Evolutionary conservation across 208 protist species (phyloP), one percentile per base, ranked within the genome.

Genomic region (Herpetomonas tarakana): DNA sequence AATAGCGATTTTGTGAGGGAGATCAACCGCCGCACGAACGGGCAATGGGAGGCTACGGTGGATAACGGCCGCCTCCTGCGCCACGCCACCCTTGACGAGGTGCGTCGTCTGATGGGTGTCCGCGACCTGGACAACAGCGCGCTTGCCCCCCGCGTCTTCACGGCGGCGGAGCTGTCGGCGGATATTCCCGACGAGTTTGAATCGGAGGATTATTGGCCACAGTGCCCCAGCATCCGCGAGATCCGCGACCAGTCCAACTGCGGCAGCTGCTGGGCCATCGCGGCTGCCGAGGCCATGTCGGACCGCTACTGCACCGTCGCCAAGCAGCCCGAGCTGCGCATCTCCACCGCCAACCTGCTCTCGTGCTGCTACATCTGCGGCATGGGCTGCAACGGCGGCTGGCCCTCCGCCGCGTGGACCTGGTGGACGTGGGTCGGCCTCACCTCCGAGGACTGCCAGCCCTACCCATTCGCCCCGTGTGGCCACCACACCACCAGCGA

Each of bases 221-320:
- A 82, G 51, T 92, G 85, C 71, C 47, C 46, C 24, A 78, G 81
- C 58, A 86, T 90, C 55, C 19, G 47, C 18, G 68, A 88, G 53
- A 87, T 96, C 52, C 79, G 86, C 26, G 91, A 96, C 65, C 92
- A 97, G 78, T 91, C 78, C 22, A 76, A 60, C 57, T 97, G 92
- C 74, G 92, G 90, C 39, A 89, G 77, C 46, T 97, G 92, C 84
- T 97, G 92, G 92, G 92, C 92, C 28, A 92, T 97, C 53, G 81
- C 77, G 9, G 79, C 89, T n/a, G 76, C 80, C 47, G 86, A 88
- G 65, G 68, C 88, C 28, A 88, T 96, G 6, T 79, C 84, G 16
- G 90, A 96, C 70, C 82, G 93, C 60, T 86, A 92, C 65, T 97
- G 93, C 83, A 96, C 91, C 47, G 53, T 81, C 49, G 69, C 68